Conservation (phyloP, 371 early-diverging fungal genomes). For the Apophysomyces sp. region DNA sequence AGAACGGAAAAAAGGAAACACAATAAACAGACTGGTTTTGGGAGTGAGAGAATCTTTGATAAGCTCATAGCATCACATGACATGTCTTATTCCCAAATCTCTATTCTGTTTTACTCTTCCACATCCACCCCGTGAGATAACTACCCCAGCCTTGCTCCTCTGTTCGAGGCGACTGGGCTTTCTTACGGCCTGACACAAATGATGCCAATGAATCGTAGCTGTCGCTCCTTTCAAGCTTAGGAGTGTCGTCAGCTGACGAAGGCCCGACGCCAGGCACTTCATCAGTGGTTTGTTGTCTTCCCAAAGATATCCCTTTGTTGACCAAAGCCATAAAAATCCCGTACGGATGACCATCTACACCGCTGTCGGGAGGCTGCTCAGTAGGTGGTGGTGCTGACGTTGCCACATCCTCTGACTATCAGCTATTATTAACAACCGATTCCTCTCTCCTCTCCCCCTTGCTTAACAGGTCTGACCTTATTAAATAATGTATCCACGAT, state of each 20-base stretch:
- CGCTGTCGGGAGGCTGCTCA: background rate
- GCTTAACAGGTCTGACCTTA: background rate
- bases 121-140: constrained; percentile 6
- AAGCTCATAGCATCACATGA: background rate
- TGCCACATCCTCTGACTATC: background rate
- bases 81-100: background rate
- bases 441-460: background rate
- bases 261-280: background rate
- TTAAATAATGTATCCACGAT: background rate
- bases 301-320: background rate
- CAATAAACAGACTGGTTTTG: no score
- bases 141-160: constrained; percentile 4
- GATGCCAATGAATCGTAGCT: constrained; percentile 10
- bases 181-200: constrained; percentile 1
- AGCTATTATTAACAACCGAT: background rate
- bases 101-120: background rate
- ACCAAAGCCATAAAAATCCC: background rate
- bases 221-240: background rate
- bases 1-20: no score
- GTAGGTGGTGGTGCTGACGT: background rate
- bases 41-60: no score
- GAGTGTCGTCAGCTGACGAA: background rate
- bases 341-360: background rate
- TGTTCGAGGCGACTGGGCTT: background rate
- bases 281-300: background rate